These are phyloP conservation scores for Chytriomyces confervae DNA, from an alignment of 192 early-diverging fungal species.

Conservation along the genomic window DNA sequence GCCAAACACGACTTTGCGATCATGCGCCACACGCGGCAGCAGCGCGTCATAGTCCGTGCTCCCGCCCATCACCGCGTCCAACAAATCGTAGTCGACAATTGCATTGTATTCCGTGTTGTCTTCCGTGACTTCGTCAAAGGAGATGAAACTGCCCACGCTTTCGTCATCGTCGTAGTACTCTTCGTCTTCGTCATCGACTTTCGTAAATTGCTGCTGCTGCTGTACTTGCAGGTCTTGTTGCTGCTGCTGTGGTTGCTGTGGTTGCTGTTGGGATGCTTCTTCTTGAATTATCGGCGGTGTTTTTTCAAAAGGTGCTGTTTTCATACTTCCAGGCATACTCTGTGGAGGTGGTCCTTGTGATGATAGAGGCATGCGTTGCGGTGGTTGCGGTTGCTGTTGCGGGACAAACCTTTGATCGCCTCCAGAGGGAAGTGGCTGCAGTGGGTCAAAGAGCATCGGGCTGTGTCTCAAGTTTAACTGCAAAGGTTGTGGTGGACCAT, in stretches of 20 bases:
- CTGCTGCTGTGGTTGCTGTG: background rate
- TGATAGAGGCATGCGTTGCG: background rate
- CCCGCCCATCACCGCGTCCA: conserved; percentile 38
- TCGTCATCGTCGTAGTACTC: conserved; percentile 35
- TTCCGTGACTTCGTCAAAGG: conserved; percentile 45
- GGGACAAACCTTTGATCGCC: background rate
- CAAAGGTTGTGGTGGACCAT: conserved; percentile 1
- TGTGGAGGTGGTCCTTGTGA: background rate
- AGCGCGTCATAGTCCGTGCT: conserved; percentile 37
- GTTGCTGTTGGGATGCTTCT: background rate
- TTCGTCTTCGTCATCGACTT: conserved; percentile 6
- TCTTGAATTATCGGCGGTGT: conserved; percentile 10
- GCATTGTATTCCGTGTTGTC: conserved; percentile 52
- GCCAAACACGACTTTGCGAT: conserved; percentile 22
- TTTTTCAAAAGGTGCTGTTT: conserved; percentile 1
- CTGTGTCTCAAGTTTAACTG: background rate
- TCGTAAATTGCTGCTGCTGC: background rate
- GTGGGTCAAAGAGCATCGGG: background rate
- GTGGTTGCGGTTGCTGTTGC: background rate
- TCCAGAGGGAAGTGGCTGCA: background rate
- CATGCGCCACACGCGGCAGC: conserved; percentile 26
- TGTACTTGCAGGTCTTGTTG: background rate
- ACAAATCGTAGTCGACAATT: conserved; percentile 40
- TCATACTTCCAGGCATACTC: too few species aligned
- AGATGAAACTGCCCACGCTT: conserved; percentile 26